Conservation (phyloP, 1,139 yeast genomes). For the Pichia sp. region DNA sequence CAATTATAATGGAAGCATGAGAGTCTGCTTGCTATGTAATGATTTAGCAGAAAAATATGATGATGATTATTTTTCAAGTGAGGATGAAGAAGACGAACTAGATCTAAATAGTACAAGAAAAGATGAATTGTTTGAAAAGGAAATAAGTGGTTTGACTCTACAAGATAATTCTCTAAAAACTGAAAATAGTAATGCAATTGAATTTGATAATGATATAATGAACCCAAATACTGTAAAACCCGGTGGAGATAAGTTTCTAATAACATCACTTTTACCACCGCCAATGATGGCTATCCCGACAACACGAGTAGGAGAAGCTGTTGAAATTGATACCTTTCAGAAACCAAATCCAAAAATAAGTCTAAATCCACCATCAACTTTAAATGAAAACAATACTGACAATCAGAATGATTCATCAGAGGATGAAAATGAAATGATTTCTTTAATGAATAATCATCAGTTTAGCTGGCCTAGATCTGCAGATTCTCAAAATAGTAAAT, state of each 20-base stretch:
- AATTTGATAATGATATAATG: neutral
- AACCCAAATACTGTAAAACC: neutral
- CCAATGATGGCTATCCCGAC: slow-evolving; percentile 83
- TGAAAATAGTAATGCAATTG: neutral
- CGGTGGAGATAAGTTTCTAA: neutral
- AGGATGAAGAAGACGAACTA: slow-evolving; percentile 35
- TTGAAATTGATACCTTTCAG: slow-evolving; percentile 53
- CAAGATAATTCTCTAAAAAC: neutral
- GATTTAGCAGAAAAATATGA: slow-evolving; percentile 53
- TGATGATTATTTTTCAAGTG: slow-evolving; percentile 57
- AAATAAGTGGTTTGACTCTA: neutral
- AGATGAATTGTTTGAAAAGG: slow-evolving; percentile 3
- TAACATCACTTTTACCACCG: slow-evolving; percentile 41
- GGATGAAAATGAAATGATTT: slow-evolving; percentile 30
- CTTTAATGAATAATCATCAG: slow-evolving; percentile 24
- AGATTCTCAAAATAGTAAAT: slow-evolving; percentile 1
- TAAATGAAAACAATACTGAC: neutral
- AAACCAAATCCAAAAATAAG: neutral
- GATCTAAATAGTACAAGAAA: neutral
- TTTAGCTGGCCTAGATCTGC: slow-evolving; percentile 23
- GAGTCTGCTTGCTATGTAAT: slow-evolving; percentile 77
- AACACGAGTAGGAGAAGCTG: slow-evolving; percentile 69
- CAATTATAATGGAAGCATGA: slow-evolving; percentile 58
- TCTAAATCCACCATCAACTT: neutral
- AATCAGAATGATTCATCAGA: slow-evolving; percentile 7